A percentile compares a stretch with the other conserved stretches of the same genome.
Conservation (phyloP, 2,329 filamentous ascomycete genomes). For the Pyrenophora seminiperda region DNA sequence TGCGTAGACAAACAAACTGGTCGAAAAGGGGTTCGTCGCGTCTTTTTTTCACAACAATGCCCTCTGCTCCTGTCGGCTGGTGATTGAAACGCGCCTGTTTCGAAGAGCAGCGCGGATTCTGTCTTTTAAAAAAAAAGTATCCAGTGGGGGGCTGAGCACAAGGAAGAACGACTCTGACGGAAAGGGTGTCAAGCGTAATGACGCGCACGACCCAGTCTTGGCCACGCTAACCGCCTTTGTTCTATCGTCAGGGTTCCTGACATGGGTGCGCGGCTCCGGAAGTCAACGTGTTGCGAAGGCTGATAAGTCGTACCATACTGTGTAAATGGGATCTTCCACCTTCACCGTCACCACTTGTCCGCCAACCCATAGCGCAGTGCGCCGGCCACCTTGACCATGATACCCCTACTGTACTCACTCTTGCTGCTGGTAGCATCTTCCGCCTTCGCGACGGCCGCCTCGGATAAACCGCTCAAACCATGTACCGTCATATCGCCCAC, state of each 20-base stretch:
- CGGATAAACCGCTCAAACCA: slow-evolving; percentile 56
- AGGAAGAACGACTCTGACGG: slow-evolving; percentile 19
- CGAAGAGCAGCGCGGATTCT: slow-evolving; percentile 1
- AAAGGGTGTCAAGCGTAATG: slow-evolving; percentile 22
- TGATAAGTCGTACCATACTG: slow-evolving; percentile 10
- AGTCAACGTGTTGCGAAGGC: slow-evolving; percentile 30
- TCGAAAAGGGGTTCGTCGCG: slow-evolving; percentile 23
- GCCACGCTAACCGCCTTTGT: slow-evolving; percentile 7
- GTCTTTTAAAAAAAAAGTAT: slow-evolving; percentile 21
- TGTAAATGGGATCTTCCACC: background rate
- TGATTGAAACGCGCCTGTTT: slow-evolving; percentile 8
- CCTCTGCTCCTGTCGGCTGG: background rate
- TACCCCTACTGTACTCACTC: slow-evolving; percentile 31
- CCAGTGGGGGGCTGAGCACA: slow-evolving; percentile 5
- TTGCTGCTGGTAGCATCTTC: slow-evolving; percentile 40
- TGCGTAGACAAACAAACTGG: slow-evolving; percentile 9
- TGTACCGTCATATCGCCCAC: slow-evolving; percentile 67
- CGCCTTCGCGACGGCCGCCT: slow-evolving; percentile 36
- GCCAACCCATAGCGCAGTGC: slow-evolving; percentile 12
- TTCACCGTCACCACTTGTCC: slow-evolving; percentile 11
- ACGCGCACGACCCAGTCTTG: slow-evolving; percentile 14
- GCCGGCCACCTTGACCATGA: slow-evolving; percentile 27
- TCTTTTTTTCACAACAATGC: slow-evolving; percentile 5
- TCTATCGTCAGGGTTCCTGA: background rate
- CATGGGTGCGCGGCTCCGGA: slow-evolving; percentile 17